Base-by-base conservation (phyloP, 257 asterid species). In the Fraxinus cuspidata region DNA sequence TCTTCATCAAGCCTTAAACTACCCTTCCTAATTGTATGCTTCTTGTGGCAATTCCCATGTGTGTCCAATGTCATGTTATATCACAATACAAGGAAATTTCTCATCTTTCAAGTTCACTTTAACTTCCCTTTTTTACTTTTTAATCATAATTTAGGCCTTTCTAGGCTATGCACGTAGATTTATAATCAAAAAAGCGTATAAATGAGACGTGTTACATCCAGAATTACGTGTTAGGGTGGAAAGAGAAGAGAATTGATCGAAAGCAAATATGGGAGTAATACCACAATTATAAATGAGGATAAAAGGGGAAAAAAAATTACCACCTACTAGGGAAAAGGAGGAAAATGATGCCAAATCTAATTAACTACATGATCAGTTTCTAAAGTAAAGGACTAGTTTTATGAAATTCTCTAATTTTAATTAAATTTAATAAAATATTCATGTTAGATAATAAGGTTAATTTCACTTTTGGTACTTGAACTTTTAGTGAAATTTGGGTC, bases 1-100 rank as follows among this genome's bases (percentile, higher is more conserved):
- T 73, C 63, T 78, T 69, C 78, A 73, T 81, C 71, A 81, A 76
- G 44, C 81, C 69, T 72, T 77, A 56, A 72, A 67, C 85, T 28
- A 28, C 84, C 69, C 32, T 32, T 44, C 72, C 40, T 15, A 35
- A 47, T 74, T 29, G 21, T 35, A 74, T 34, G 37, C 71, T 37
- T 35, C 35, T 32, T 27, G 23, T 29, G 37, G 64, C 69, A 73
- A 73, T 72, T 38, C 73, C 77, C 25, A 58, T 70, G 83, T 28
- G 51, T 71, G 21, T 15, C 19, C 49, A 31, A 9, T 63, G 32
- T 27, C 69, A 63, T 56, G 34, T 74, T 49, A 3, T 63, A 75
- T 76, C 71, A 53, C 23, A n/a, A 56, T 67, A 74, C 77, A 70
- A 78, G 63, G 70, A 32, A 68, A 51, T 68, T n/a, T 40, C 44